Conservation (phyloP, 164 flowering plant genomes). For the Vitis vinifera region ASM3070453v1 NC_081823.1:25088001-25088500, state of each 20-base stretch:
- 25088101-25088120: background rate
- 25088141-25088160: background rate
- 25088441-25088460: constrained; percentile 52
- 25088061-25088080: constrained; percentile 4
- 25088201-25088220: too few species aligned
- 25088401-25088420: constrained; percentile 62
- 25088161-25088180: background rate
- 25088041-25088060: constrained; percentile 67
- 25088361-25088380: constrained; percentile 54
- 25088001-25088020: constrained; percentile 82
- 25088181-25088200: too few species aligned
- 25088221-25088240: background rate
- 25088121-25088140: background rate
- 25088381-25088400: constrained; percentile 72
- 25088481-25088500: constrained; percentile 80
- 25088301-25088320: constrained; percentile 97
- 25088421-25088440: constrained; percentile 80
- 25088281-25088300: constrained; percentile 65
- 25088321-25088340: constrained; percentile 91
- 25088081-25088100: background rate
- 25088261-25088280: constrained; percentile 50
- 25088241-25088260: background rate
- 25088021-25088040: constrained; percentile 98
- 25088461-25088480: constrained; percentile 86
- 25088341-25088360: constrained; percentile 48